phyloP scores from a whole-genome alignment of 208 protist genomes.

The Trichomonas tenax region DNA sequence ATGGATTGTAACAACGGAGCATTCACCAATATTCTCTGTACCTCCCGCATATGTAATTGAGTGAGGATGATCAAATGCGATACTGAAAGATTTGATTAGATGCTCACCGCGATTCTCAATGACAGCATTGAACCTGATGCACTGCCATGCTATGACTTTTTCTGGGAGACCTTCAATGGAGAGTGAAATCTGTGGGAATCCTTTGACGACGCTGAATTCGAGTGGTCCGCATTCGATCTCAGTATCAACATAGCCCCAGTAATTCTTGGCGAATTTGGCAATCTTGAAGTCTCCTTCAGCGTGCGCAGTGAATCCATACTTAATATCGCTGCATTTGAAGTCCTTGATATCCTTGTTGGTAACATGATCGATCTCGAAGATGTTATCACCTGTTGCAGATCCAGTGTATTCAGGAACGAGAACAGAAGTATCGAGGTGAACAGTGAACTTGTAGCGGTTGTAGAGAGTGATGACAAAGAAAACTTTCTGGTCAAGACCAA shows the following conservation, averaged over 20 bases:
- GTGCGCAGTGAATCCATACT: neutral
- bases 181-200: neutral
- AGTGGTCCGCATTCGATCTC: neutral
- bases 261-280: neutral
- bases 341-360: neutral
- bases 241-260: neutral
- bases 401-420: neutral
- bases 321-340: neutral
- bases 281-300: neutral
- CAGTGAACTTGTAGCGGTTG: neutral
- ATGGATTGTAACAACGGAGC: neutral
- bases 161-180: neutral
- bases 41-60: neutral
- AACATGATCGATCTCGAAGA: neutral
- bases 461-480: neutral
- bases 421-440: neutral
- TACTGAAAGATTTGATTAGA: neutral
- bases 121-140: neutral
- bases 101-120: neutral
- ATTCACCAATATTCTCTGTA: neutral
- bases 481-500: neutral
- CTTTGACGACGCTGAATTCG: neutral
- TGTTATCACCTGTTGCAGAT: neutral
- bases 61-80: neutral
- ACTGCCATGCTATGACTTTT: neutral